phyloP scores from a whole-genome alignment of 768 basidiomycete genomes.

The Nidularia sp. region DNA sequence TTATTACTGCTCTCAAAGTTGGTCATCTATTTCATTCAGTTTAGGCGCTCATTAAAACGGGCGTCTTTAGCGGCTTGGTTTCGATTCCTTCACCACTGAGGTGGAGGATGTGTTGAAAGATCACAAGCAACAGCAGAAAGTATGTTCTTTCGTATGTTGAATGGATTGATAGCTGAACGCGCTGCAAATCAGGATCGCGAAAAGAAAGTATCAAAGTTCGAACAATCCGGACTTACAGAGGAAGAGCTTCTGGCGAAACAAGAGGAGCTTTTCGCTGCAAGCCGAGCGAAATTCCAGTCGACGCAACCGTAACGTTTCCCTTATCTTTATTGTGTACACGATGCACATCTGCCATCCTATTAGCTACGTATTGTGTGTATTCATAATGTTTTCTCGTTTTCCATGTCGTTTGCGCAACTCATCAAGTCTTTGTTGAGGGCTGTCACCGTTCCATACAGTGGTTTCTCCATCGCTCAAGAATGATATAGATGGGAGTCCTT shows the following conservation, averaged over 20 bases:
- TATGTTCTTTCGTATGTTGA: constrained; percentile 21
- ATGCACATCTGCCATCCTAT: constrained; percentile 10
- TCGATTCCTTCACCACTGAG: constrained; percentile 85
- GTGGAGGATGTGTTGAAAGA: constrained; percentile 93
- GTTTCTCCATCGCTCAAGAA: constrained; percentile 13
- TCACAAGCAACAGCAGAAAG: constrained; percentile 95
- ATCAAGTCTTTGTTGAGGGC: constrained; percentile 53
- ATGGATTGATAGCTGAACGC: constrained; percentile 3
- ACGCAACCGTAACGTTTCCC: constrained; percentile 40
- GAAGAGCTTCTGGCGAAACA: constrained; percentile 88
- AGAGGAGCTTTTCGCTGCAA: constrained; percentile 90
- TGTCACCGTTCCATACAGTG: constrained; percentile 70
- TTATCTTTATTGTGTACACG: constrained; percentile 18
- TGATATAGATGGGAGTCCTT: constrained; percentile 60
- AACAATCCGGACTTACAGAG: constrained; percentile 84
- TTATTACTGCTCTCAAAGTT: constrained; percentile 87
- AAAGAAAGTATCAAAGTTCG: constrained; percentile 88
- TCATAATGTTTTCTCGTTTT: constrained; percentile 26
- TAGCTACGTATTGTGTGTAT: constrained; percentile 23
- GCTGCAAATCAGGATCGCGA: constrained; percentile 64
- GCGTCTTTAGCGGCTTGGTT: constrained; percentile 73
- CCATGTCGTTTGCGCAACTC: constrained; percentile 40
- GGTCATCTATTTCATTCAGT: constrained; percentile 9
- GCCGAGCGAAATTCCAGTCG: constrained; percentile 74
- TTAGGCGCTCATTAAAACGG: neutral